Conservation (phyloP, 352 stramenopile species). For the Aphanomyces invadans region DNA sequence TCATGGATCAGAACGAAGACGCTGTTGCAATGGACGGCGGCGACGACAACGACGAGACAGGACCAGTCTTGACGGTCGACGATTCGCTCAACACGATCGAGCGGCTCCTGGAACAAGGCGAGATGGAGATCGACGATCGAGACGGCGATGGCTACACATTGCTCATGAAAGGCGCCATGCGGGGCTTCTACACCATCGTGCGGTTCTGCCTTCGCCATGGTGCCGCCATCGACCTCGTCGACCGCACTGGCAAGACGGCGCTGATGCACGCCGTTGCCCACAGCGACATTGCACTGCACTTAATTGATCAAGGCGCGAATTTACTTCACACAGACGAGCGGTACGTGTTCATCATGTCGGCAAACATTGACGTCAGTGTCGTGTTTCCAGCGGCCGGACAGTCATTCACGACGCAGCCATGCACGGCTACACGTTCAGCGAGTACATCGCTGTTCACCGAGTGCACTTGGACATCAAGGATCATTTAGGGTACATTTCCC, state of each 20-base stretch:
- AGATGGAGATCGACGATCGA: slow-evolving; percentile 12
- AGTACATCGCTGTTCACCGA: slow-evolving; percentile 14
- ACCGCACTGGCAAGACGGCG: not conserved
- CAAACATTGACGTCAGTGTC: not conserved
- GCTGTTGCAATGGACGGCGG: not conserved
- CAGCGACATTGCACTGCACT: slow-evolving; percentile 18
- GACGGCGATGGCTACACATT: slow-evolving; percentile 8
- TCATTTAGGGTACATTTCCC: slow-evolving; percentile 1
- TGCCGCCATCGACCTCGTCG: not conserved
- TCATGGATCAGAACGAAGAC: slow-evolving; percentile 14
- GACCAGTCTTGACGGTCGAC: not conserved
- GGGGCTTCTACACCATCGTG: slow-evolving; percentile 17
- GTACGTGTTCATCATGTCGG: not conserved
- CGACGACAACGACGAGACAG: not conserved
- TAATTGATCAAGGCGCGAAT: slow-evolving; percentile 4
- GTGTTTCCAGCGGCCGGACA: slow-evolving; percentile 12
- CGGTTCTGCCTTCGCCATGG: slow-evolving; percentile 19
- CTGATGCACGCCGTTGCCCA: slow-evolving; percentile 18
- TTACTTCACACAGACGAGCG: slow-evolving; percentile 13
- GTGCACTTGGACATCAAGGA: slow-evolving; percentile 23
- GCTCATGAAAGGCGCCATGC: slow-evolving; percentile 19
- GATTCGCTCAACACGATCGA: slow-evolving; percentile 15
- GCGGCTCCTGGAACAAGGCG: slow-evolving; percentile 9
- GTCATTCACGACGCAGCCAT: slow-evolving; percentile 17
- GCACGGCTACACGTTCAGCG: slow-evolving; percentile 21